Conservation (phyloP, 2,329 filamentous ascomycete species). For the Venturia effusa region DNA sequence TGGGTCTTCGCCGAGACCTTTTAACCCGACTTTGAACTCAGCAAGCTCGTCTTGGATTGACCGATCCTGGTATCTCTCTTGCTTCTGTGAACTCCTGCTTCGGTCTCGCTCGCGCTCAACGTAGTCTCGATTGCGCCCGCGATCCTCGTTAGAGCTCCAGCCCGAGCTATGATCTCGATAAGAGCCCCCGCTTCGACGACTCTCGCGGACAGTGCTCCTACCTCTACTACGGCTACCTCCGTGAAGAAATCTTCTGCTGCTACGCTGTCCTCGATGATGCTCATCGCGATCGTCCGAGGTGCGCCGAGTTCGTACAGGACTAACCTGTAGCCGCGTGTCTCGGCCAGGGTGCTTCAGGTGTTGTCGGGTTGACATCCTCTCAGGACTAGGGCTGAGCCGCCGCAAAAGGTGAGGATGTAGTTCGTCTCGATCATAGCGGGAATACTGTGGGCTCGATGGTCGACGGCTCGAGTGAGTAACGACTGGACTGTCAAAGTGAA, state of each 20-base stretch:
- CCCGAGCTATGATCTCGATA: not conserved
- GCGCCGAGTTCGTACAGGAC: not conserved
- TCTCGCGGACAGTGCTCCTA: not conserved
- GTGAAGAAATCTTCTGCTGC: not conserved
- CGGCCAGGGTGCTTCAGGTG: not conserved
- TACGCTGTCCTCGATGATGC: not conserved
- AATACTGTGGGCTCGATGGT: not conserved
- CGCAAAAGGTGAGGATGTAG: not conserved
- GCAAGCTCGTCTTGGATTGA: not conserved
- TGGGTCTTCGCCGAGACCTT: not conserved
- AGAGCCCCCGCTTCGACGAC: not conserved
- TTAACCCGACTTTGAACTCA: not conserved
- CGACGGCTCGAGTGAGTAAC: not conserved
- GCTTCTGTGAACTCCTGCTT: not conserved
- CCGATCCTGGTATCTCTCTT: not conserved
- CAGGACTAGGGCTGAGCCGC: not conserved
- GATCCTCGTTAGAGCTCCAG: not conserved
- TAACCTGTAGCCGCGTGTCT: not conserved
- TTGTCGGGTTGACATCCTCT: not conserved
- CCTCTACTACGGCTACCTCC: not conserved
- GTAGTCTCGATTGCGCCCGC: not conserved
- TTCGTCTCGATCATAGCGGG: not conserved
- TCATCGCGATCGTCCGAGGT: not conserved
- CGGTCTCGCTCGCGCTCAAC: not conserved
- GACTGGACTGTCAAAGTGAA: not conserved